Base-by-base conservation (phyloP, 345 rosid species). In the Clarkia xantiana region DNA sequence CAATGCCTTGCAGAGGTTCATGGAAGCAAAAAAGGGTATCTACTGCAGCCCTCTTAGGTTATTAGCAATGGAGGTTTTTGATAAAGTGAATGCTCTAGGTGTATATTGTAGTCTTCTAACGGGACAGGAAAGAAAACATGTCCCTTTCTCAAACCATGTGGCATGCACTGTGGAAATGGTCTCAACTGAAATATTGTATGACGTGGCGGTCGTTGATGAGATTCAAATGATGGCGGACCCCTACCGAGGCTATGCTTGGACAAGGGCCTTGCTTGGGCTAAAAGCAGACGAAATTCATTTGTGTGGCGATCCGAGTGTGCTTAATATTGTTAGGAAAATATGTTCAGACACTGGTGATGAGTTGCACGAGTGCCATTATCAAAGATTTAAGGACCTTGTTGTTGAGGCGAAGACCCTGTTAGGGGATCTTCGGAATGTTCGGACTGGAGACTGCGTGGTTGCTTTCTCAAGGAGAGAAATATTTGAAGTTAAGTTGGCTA, bases 21-120 rank as follows among this genome's bases (percentile, higher is more conserved):
- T 82, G 94, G 95, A 82, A 67, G 97, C 90, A 52, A 74, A 74
- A 62, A 85, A 78, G 49, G 95, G 88, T 11, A 59, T 89, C 70
- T 89, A 89, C 68, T 89, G 95, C 51, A 85, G 95, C 52, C 97
- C 97, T 6, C 76, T 90, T 44, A 76, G 97, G 81, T 77, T 90
- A 9, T 70, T 90, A 76, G 97, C 95, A 2, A 90, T 90, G 97
- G 97, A 90, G 70, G 97, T 90, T 67, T 90, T 90, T 16, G 94
- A 86, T 70, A 90, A 86, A 66, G 94, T 90, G 45, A 90, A 90
- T 68, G 74, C 81, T 17, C 58, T 59, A 38, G 94, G 97, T 47
- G 73, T 90, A 64, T 90, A 90, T 55, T 90, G 97, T 59, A 90
- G 86, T 64, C 95, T 86, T 46, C 80, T 41, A 57, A 89, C 97